These are phyloP conservation scores for Pythium brassicae DNA, from an alignment of 352 stramenopile genomes.

Conservation along the genomic window DNA sequence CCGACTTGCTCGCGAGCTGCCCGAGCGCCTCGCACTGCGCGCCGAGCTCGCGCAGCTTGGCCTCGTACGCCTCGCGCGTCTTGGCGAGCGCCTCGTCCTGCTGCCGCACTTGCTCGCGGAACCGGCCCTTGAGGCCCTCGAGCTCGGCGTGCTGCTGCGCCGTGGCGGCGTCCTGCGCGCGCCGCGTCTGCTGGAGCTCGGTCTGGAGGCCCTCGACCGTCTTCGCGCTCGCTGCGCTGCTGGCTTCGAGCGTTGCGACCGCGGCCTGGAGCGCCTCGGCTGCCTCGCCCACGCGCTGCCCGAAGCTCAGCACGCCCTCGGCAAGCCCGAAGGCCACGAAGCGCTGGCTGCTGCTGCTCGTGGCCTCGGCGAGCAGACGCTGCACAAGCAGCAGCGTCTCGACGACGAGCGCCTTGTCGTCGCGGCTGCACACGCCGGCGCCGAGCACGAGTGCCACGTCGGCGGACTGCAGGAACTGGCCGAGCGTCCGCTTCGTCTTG, in stretches of 20 bases:
- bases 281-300: slow-evolving; percentile 43
- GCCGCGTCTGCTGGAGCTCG: slow-evolving; percentile 58
- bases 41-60: slow-evolving; percentile 54
- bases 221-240: slow-evolving; percentile 35
- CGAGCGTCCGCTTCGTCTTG: slow-evolving; percentile 61
- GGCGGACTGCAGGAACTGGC: slow-evolving; percentile 66
- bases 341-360: slow-evolving; percentile 35
- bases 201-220: slow-evolving; percentile 48
- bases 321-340: slow-evolving; percentile 58
- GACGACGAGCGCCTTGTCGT: slow-evolving; percentile 62
- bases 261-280: slow-evolving; percentile 56
- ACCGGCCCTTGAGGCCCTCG: slow-evolving; percentile 49
- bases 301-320: slow-evolving; percentile 55
- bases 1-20: slow-evolving; percentile 77
- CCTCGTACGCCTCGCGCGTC: slow-evolving; percentile 58
- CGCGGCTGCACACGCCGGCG: slow-evolving; percentile 53
- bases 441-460: slow-evolving; percentile 61
- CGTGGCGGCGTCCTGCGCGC: slow-evolving; percentile 50
- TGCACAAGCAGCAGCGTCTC: slow-evolving; percentile 59
- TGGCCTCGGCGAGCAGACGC: slow-evolving; percentile 35
- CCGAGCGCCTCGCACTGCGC: slow-evolving; percentile 65
- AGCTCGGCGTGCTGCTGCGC: slow-evolving; percentile 62
- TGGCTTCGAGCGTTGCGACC: slow-evolving; percentile 44
- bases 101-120: slow-evolving; percentile 60
- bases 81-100: slow-evolving; percentile 58